These are phyloP conservation scores for Candolleomyces aberdarensis DNA, from an alignment of 768 basidiomycete species.

Conservation along the genomic window DNA sequence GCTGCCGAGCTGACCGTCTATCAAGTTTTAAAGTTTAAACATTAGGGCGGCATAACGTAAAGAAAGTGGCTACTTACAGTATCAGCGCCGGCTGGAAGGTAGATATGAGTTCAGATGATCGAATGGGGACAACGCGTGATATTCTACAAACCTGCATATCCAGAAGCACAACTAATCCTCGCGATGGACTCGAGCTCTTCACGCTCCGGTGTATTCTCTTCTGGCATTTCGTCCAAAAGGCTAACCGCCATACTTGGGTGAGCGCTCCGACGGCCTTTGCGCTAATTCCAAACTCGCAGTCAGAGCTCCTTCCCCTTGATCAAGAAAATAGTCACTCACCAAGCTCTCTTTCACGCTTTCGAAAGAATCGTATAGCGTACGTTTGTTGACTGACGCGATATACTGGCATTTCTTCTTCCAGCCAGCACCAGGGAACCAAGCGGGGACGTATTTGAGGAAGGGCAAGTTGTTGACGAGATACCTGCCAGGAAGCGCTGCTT, in stretches of 20 bases:
- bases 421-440: slow-evolving; percentile 35
- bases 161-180: background rate
- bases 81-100: background rate
- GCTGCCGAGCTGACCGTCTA: background rate
- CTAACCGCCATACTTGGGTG: background rate
- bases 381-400: background rate
- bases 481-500: slow-evolving; percentile 19
- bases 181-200: background rate
- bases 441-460: slow-evolving; percentile 27
- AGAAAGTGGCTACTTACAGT: background rate
- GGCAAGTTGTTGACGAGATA: slow-evolving; percentile 16
- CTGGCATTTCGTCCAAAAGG: background rate
- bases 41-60: background rate
- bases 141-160: background rate
- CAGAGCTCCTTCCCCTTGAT: background rate
- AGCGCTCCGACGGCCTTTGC: background rate
- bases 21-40: background rate
- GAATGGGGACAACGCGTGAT: background rate
- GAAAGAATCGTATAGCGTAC: background rate
- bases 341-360: background rate
- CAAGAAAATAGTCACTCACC: background rate
- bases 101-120: background rate
- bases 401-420: slow-evolving; percentile 20
- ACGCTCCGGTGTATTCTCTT: background rate
- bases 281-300: background rate